phyloP scores from a whole-genome alignment of 164 flowering plant genomes.

The Vitis rupestris region DNA sequence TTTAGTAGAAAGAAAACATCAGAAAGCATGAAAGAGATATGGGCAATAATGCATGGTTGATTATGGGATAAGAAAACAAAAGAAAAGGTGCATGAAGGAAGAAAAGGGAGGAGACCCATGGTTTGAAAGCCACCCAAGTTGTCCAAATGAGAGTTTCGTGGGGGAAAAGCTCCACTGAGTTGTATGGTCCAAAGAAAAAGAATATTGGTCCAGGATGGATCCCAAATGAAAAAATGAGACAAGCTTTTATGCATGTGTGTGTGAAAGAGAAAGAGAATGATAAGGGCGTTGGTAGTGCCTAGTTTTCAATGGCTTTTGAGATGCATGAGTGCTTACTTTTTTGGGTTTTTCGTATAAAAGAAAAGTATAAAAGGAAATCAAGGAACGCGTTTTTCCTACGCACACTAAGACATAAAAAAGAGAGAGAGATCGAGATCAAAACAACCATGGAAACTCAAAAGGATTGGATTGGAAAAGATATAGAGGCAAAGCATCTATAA shows the following conservation, averaged over 20 bases:
- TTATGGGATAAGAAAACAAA: background rate
- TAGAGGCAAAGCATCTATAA: conserved; percentile 13
- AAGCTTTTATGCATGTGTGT: background rate
- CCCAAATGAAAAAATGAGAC: conserved; percentile 1
- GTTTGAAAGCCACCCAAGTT: conserved; percentile 8
- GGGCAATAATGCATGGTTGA: conserved; percentile 21
- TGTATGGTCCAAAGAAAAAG: conserved; percentile 17
- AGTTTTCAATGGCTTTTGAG: conserved; percentile 5
- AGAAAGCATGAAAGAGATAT: no score
- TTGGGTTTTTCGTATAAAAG: conserved; percentile 1
- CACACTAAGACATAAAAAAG: background rate
- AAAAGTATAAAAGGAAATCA: conserved; percentile 1
- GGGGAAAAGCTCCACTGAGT: conserved; percentile 13
- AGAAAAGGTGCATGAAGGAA: background rate
- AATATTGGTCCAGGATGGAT: conserved; percentile 7
- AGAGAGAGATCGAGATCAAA: background rate
- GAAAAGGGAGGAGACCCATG: background rate
- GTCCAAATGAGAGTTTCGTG: conserved; percentile 11
- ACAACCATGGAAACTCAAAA: conserved; percentile 3
- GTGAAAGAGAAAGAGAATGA: background rate
- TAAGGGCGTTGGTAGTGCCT: background rate
- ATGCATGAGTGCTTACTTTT: conserved; percentile 17
- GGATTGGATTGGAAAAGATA: conserved; percentile 9
- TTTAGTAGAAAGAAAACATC: no score
- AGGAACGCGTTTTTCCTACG: conserved; percentile 13